Base-by-base conservation (phyloP, 768 basidiomycete species). In the Boletus pseudo-olivaceus region DNA sequence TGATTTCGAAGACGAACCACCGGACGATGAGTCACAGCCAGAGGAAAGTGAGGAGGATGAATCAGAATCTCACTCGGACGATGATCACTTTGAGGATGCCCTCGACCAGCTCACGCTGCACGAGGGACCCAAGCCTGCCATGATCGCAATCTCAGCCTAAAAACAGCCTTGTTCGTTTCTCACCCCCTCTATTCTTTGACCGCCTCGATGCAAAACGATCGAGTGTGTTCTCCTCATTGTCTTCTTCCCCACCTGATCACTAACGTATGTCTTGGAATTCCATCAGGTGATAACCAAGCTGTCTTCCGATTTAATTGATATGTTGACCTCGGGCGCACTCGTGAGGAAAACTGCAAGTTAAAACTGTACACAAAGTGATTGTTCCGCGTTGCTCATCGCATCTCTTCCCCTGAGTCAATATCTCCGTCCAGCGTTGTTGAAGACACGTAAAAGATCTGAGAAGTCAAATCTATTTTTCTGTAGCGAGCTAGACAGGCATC, bases 1-100 rank as follows among this genome's bases (percentile, higher is more conserved):
- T 54, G 93, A 93, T 65, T 92, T 82, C 64, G 89, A 93, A 63
- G 90, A 93, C 60, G 85, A 90, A 51, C 75, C 78, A n/a, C 76
- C 78, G 7, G 85, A 84, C 17, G 78, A 78, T 5, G 79, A 74
- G 17, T 53, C 49, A 27, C 50, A 54, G 51, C 44, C 56, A 7
- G 67, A 58, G 26, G 72, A 71, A 50, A 64, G 17, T 12, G 50
- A 72, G 4, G 76, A 71, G 34, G 76, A 75, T 5, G 54, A 68
- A 1, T 70, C 71, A 2, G 67, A 64, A 15, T 65, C 69, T 9
- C 73, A 77, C 19, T 73, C 70, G 19, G 77, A 74, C 33, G 72
- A 75, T 20, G 77, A 80, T 39, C 57, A 68, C 10, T 85, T 89
- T 54, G 80, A 83, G 61, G 85, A 88, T 59, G 85, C 85, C 14